These are phyloP conservation scores for Vigna nakashimae DNA, from an alignment of 306 rosid species.

Conservation along the genomic window DNA sequence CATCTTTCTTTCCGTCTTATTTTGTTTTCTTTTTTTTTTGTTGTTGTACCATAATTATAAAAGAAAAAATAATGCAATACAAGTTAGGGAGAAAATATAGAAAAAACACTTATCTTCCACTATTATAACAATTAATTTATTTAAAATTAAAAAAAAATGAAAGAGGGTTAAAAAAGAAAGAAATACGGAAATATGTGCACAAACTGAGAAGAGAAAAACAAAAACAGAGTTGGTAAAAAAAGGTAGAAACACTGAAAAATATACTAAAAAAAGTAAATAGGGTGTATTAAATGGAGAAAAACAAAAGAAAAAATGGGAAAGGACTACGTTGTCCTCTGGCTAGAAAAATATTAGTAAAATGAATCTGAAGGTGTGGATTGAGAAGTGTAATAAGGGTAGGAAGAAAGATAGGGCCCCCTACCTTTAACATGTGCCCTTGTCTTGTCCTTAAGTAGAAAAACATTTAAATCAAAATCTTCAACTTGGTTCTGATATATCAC, in stretches of 20 bases:
- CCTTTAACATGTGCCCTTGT: constrained; percentile 78
- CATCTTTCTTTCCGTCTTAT: too few relatives aligned
- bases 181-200: not conserved
- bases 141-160: too few relatives aligned
- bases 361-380: not conserved
- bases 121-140: too few relatives aligned
- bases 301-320: constrained; percentile 59
- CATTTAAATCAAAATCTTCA: constrained; percentile 66
- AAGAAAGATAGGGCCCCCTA: constrained; percentile 45
- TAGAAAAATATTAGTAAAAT: not conserved
- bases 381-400: constrained; percentile 29
- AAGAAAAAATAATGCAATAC: too few relatives aligned
- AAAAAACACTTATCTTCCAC: too few relatives aligned
- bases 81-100: too few relatives aligned
- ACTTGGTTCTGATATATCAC: constrained; percentile 49
- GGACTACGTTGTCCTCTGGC: constrained; percentile 62
- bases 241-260: not conserved
- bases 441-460: constrained; percentile 68
- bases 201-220: not conserved
- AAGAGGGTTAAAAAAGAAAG: not conserved
- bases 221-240: too few relatives aligned
- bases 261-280: not conserved
- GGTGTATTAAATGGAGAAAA: constrained; percentile 47
- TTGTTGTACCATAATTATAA: too few relatives aligned
- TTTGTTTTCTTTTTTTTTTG: too few relatives aligned